Base-by-base conservation (phyloP, 1,139 yeast species). In the Saccharomyces pastorianus region DNA sequence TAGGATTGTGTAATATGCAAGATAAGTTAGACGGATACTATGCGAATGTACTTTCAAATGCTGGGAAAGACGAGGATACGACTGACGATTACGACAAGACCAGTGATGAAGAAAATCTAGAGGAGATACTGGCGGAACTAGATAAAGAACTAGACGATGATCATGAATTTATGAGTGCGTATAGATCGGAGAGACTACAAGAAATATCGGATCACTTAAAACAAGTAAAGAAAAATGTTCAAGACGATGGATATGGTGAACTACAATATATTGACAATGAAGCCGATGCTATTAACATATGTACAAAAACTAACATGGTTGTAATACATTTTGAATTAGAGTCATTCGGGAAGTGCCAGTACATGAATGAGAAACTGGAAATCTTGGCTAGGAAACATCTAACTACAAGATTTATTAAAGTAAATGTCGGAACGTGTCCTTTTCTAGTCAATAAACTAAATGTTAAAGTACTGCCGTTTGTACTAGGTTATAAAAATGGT, bases 381-480 rank as follows among this genome's bases (percentile, higher is more conserved):
- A 56, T 53, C 47, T 60, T 84, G 26, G 83, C 95, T 0, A 75
- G 76, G 52, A 81, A 78, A 57, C 88, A 88, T 67, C 64, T 85
- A 42, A 71, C 74, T 1, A 73, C 87, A 1, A 76, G 76, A 57
- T 80, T 86, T 55, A 69, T 82, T 27, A 75, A 78, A 51, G 77
- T 86, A n/a, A 73, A 77, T 55, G 96, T 88, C 0, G 78, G 75
- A 47, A 71, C 78, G 28, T 86, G 91, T 0, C 90, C 95, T 2
- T 88, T 88, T 64, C 71, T 88, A 51, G 88, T 83, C 4, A 71
- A 81, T 1, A 83, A 81, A 62, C 74, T 88, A 49, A 72, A 74
- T 2, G 74, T 88, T 51, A 81, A 84, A 63, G 83, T 85, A 6
- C 73, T 88, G 9, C 96, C 96, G 0, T 84, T 84, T 62, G 83